Conservation (phyloP, 78 protist genomes). For the Pelomyxa schiedti region DNA sequence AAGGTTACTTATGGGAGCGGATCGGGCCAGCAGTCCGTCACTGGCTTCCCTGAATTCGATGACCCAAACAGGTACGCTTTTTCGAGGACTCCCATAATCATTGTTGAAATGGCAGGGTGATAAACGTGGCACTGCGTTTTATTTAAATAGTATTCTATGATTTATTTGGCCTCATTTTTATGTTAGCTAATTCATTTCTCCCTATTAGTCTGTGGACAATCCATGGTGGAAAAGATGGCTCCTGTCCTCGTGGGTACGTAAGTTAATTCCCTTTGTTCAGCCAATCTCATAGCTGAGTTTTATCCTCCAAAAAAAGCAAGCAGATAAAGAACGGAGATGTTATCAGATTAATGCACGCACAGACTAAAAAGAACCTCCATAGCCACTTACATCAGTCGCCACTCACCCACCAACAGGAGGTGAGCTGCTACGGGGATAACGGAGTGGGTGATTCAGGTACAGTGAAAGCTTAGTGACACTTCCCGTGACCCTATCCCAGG, state of each 20-base stretch:
- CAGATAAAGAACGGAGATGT: slow-evolving; percentile 33
- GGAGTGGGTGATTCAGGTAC: slow-evolving; percentile 66
- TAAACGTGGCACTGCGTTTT: no score
- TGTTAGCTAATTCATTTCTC: background rate
- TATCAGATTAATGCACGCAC: slow-evolving; percentile 40
- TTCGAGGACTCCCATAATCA: no score
- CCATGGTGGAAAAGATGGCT: background rate
- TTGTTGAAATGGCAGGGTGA: no score
- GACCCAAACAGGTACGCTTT: slow-evolving; percentile 45
- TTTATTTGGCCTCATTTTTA: background rate
- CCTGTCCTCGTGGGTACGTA: no score
- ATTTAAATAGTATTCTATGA: no score
- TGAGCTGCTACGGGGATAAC: slow-evolving; percentile 60
- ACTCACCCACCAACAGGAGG: slow-evolving; percentile 51
- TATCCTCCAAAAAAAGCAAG: background rate
- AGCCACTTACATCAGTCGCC: slow-evolving; percentile 63
- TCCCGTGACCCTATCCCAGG: no score
- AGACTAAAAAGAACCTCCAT: slow-evolving; percentile 52
- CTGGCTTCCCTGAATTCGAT: slow-evolving; percentile 60
- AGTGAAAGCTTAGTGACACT: no score
- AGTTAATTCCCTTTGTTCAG: no score
- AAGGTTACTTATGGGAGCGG: slow-evolving; percentile 59
- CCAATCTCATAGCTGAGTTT: no score
- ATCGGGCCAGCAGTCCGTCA: slow-evolving; percentile 67
- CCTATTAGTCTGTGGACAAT: background rate